Evolutionary conservation across 805 yeast species (phyloP), one percentile per base, ranked within the genome.

Genomic region (Metschnikowia dekortorum): DNA sequence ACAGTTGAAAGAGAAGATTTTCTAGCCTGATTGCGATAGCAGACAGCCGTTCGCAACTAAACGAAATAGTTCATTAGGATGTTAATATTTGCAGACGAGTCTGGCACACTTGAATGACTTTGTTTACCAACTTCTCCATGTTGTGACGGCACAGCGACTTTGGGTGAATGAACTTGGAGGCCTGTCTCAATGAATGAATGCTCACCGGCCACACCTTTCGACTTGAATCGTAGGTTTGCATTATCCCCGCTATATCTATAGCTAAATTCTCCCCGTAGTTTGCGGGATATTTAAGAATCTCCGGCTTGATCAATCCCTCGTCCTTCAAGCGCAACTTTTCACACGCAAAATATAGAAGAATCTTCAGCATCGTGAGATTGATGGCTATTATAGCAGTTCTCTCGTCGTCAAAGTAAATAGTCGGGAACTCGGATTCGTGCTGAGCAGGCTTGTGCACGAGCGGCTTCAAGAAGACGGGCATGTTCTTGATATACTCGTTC

Each of bases 241-340:
- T 52, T 31, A 72, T 70, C 2, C 76, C 77, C 35, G 71, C 61
- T 7, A 70, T 60, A 34, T 71, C 75, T 48, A 62, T 62, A 18
- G 75, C 68, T 16, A 68, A 42, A 14, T 61, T 58, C 32, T 62
- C 62, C 8, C 56, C 51, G 48, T 62, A 66, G 31, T 63, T 59
- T 2, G 58, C 47, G 1, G 72, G 66, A 51, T 61, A 66, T 34
- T 59, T 58, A 3, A 52, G 54, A 10, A 61, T 43, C 30, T 68
- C 66, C 11, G 52, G 56, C 42, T 56, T 54, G 1, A 61, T 62
- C 39, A 69, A 59, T 7, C 41, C 13, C 14, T 14, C 44, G 31
- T 57, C 53, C n/a, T 35, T 40, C 7, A 54, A 46, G 8, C 39
- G 33, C 18, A 56, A 34, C 9, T 48, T 51, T 35, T 39, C 30